These are phyloP conservation scores for Leccinellum luteum DNA, from an alignment of 768 basidiomycete genomes.

Conservation along the genomic window DNA sequence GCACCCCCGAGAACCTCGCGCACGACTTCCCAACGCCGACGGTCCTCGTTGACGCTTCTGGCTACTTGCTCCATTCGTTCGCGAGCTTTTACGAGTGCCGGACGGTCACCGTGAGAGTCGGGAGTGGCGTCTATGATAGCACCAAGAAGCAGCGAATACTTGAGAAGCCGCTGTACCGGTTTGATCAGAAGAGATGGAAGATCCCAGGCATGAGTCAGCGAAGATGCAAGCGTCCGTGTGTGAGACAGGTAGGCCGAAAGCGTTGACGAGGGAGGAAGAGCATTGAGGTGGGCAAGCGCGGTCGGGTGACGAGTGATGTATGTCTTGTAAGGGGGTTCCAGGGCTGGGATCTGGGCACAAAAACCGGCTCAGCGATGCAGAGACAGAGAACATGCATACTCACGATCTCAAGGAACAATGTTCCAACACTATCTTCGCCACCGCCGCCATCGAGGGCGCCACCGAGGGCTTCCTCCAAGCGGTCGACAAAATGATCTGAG, in stretches of 20 bases:
- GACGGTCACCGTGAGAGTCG: slow-evolving; percentile 62
- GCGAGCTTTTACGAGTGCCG: slow-evolving; percentile 27
- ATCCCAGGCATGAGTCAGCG: slow-evolving; percentile 87
- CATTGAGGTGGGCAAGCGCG: slow-evolving; percentile 65
- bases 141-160: slow-evolving; percentile 83
- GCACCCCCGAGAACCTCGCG: slow-evolving; percentile 61
- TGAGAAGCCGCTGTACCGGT: slow-evolving; percentile 93
- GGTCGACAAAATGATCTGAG: slow-evolving; percentile 62
- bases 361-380: background rate
- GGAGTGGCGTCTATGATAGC: slow-evolving; percentile 77
- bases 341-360: slow-evolving; percentile 53
- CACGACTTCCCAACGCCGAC: slow-evolving; percentile 74
- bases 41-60: slow-evolving; percentile 73
- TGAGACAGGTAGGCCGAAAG: slow-evolving; percentile 63
- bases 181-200: slow-evolving; percentile 93
- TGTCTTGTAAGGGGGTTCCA: slow-evolving; percentile 71
- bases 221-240: slow-evolving; percentile 63
- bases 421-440: slow-evolving; percentile 70
- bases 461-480: slow-evolving; percentile 66
- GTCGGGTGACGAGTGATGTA: slow-evolving; percentile 81
- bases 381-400: slow-evolving; percentile 29
- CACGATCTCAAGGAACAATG: slow-evolving; percentile 67
- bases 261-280: slow-evolving; percentile 40
- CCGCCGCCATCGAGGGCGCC: slow-evolving; percentile 56
- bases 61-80: slow-evolving; percentile 68